Conservation (phyloP, 495 filamentous ascomycete genomes). For the Tetracladium marchalianum region DNA sequence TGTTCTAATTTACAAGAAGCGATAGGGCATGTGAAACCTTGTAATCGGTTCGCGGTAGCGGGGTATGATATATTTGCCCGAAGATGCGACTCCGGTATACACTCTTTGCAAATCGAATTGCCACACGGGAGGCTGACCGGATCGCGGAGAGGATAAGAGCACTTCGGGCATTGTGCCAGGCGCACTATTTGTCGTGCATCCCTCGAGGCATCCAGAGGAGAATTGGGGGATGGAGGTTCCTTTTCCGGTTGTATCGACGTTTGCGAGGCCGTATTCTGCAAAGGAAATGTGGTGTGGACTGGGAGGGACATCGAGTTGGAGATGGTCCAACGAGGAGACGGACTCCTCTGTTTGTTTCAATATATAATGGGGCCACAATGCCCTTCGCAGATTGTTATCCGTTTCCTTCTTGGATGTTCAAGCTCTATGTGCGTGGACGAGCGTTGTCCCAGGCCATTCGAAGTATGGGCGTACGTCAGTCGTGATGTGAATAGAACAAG, state of each 20-base stretch:
- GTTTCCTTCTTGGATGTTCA: too few species aligned
- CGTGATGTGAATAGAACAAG: too few species aligned
- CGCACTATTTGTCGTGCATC: conserved; percentile 53
- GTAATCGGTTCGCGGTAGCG: conserved; percentile 46
- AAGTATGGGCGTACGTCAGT: too few species aligned
- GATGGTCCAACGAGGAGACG: too few species aligned
- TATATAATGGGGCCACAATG: too few species aligned
- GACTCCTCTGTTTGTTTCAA: too few species aligned
- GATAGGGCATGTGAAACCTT: conserved; percentile 67
- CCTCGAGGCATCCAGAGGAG: conserved; percentile 28
- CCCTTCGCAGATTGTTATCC: too few species aligned
- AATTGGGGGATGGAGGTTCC: conserved; percentile 15
- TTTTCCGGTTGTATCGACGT: conserved; percentile 2
- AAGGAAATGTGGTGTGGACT: conserved; percentile 1
- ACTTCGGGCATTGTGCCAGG: conserved; percentile 64
- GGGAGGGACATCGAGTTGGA: neutral
- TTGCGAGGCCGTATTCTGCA: conserved; percentile 3
- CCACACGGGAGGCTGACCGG: conserved; percentile 81
- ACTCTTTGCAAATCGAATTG: conserved; percentile 62
- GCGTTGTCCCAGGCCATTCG: too few species aligned
- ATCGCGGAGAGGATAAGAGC: conserved; percentile 54
- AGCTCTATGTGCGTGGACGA: too few species aligned
- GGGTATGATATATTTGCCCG: conserved; percentile 69
- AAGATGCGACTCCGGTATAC: conserved; percentile 53
- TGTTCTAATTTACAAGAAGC: conserved; percentile 57